A percentile compares a stretch with the other conserved stretches of the same genome.
phyloP scores from a whole-genome alignment of 371 early-diverging fungal genomes.

The Coelomomyces lativittatus region DNA sequence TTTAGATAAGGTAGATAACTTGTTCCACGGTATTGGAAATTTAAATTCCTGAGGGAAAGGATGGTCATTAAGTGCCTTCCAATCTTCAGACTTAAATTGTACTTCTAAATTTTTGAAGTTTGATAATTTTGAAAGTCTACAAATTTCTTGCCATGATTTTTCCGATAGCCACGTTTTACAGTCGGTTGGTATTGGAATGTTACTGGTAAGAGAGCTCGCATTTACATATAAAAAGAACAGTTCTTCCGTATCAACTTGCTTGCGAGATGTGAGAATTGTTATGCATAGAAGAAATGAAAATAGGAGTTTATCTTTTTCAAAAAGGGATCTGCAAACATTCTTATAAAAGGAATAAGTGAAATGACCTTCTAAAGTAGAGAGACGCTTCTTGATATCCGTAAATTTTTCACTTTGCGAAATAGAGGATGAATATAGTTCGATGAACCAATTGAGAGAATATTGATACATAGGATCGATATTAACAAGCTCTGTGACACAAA shows the following conservation, averaged over 20 bases:
- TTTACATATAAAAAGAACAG: conserved; percentile 34
- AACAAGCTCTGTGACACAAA: conserved; percentile 39
- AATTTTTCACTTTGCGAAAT: conserved; percentile 28
- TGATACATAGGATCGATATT: conserved; percentile 45
- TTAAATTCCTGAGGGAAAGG: conserved; percentile 8
- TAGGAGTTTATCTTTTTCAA: conserved; percentile 38
- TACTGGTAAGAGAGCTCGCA: conserved; percentile 15
- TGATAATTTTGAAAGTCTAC: conserved; percentile 13
- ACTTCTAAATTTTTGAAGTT: conserved; percentile 16
- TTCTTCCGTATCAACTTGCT: conserved; percentile 27
- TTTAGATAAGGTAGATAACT: not conserved
- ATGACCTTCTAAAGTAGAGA: conserved; percentile 26
- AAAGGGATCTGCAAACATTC: conserved; percentile 35
- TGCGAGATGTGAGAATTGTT: conserved; percentile 29
- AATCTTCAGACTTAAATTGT: conserved; percentile 17
- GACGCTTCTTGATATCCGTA: conserved; percentile 20
- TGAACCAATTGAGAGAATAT: conserved; percentile 37
- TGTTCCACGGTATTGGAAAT: not conserved
- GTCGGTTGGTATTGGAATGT: conserved; percentile 16
- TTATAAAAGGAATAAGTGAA: conserved; percentile 35
- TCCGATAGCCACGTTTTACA: conserved; percentile 15
- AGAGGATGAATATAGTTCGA: conserved; percentile 27
- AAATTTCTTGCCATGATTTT: conserved; percentile 18
- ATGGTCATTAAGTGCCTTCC: conserved; percentile 15
- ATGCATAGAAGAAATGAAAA: conserved; percentile 30